Evolutionary conservation across 306 rosid genomes (phyloP), one percentile per base, ranked within the genome.

Genomic region (Cucurbita moschata): DNA sequence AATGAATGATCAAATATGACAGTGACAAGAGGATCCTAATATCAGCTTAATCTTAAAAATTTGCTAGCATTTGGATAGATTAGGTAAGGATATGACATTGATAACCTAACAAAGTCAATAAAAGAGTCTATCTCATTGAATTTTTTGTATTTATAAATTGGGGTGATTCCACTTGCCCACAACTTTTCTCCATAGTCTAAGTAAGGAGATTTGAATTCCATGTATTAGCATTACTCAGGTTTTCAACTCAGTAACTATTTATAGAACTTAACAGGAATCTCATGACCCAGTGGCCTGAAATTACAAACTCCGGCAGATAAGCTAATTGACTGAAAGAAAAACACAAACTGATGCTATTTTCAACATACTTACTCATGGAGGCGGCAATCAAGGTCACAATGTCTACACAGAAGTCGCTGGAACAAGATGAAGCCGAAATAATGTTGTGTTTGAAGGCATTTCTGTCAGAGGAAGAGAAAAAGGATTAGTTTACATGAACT

Each of bases 341-440:
- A 53, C 60, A 40, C 60, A 26, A 16, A 30, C 46, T 58, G 23
- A 15, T 40, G 81, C 85, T 87, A 94, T 81, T 87, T 89, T 52
- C 92, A 84, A 74, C 80, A 89, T 37, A 87, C 50, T 37, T 94
- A 90, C 68, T 88, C 95, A 10, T 90, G 96, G 76, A 94, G 96
- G 82, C 76, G 88, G 74, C 86, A 81, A 81, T 94, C 96, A 53
- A 90, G 98, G 81, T 90, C 96, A 68, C 90, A 94, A 80, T 89
- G 82, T 50, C 83, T 75, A 38, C 86, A 83, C 73, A 94, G 86
- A 78, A 87, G 75, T 72, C 85, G 86, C 97, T 94, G 98, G 88
- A 85, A 46, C 30, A 76, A 66, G 74, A 79, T 64, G 73, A 76
- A 57, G 39, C 59, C 65, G 67, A 61, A 39, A 38, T 14, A 37